Base-by-base conservation (phyloP, 306 rosid species). In the Dalbergia oliveri region DNA sequence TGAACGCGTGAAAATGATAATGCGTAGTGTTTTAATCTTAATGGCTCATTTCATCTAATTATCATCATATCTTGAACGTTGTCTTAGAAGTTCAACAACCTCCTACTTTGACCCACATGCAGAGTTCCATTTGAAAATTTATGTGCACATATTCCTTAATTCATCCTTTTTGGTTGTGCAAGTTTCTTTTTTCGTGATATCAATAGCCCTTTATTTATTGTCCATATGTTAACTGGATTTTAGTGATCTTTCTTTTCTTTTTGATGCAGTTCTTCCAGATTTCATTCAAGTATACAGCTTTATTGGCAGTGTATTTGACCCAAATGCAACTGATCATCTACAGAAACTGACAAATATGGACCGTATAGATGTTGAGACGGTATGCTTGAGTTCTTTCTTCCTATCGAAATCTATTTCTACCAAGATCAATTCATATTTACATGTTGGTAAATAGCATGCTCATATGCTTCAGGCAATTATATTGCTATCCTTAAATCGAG, bases 261-360 rank as follows among this genome's bases (percentile, higher is more conserved):
- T 33, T 41, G 47, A 19, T 93, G 92, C 94, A 93, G 97, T 93
- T 84, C 88, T 93, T 76, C 97, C 97, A 0, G 97, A 93, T 87
- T 93, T 93, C 82, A 67, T 86, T 50, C 94, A 85, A 81, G 97
- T 93, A 21, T 93, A 93, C 64, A 44, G 81, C 84, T 93, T 93
- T 87, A 90, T 93, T 74, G 97, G 97, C 75, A 91, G 94, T 61
- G 91, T 93, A 66, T 93, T 93, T 82, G 97, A 93, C 70, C 94
- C 96, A 12, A 76, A 79, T 72, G 81, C 72, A 71, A 21, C 89
- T 61, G 94, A 89, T 64, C 96, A 93, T 85, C 72, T 93, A 80
- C 94, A 89, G 75, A 91, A 81, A 57, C 84, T 93, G 34, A 91
- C 87, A 66, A 82, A 72, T 79, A 89, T 93, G 97, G 96, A 91